These are phyloP conservation scores for Vigna reflexopilosa DNA, from an alignment of 306 rosid species.

Conservation along the genomic window DNA sequence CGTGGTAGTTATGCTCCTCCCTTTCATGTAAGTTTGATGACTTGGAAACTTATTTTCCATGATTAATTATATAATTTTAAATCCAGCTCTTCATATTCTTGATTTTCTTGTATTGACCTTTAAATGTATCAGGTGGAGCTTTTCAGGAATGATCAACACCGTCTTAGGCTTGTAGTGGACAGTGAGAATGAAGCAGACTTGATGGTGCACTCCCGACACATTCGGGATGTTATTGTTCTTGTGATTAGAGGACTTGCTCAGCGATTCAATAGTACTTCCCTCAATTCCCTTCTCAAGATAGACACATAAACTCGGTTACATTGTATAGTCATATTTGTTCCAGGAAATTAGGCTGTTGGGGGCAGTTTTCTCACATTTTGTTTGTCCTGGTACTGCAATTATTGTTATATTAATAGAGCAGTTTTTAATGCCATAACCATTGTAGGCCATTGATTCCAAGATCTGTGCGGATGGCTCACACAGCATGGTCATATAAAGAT, in stretches of 20 bases:
- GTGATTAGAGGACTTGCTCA: conserved; percentile 97
- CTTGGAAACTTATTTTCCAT: background rate
- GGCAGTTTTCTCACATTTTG: conserved; percentile 29
- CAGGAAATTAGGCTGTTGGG: conserved; percentile 35
- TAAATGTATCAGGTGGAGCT: conserved; percentile 81
- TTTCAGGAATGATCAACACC: conserved; percentile 88
- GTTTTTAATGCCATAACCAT: conserved; percentile 28
- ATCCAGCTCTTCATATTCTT: conserved; percentile 9
- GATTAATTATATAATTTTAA: background rate
- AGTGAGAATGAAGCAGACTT: conserved; percentile 87
- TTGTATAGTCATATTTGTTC: conserved; percentile 40
- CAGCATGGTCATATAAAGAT: conserved; percentile 2
- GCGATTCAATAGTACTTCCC: conserved; percentile 94
- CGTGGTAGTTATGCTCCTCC: conserved; percentile 98
- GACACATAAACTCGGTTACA: conserved; percentile 57
- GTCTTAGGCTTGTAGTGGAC: conserved; percentile 85
- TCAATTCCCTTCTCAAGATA: conserved; percentile 93
- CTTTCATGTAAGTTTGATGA: conserved; percentile 76
- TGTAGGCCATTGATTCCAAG: conserved; percentile 23
- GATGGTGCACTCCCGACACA: conserved; percentile 96
- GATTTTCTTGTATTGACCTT: conserved; percentile 30
- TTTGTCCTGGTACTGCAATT: conserved; percentile 30
- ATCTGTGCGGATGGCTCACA: background rate
- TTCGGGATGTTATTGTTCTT: conserved; percentile 86
- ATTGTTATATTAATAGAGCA: conserved; percentile 18